A percentile compares a stretch with the other conserved stretches of the same genome.
These are phyloP conservation scores for Phtheirospermum japonicum DNA, from an alignment of 257 asterid genomes.

Conservation along the genomic window DNA sequence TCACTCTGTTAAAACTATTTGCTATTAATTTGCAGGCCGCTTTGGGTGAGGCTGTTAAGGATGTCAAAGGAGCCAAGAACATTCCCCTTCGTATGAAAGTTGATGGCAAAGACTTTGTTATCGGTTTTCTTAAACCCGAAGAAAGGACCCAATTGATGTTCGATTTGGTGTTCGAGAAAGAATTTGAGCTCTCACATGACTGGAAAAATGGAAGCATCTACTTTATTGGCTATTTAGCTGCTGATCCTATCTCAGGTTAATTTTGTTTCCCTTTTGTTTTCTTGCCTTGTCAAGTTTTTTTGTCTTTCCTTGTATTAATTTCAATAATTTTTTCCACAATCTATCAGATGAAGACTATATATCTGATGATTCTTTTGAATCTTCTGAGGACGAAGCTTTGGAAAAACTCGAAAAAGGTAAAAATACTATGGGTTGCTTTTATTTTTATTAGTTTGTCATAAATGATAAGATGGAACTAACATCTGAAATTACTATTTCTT, in stretches of 20 bases:
- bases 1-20: not conserved
- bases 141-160: slow-evolving; percentile 53
- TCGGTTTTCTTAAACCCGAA: slow-evolving; percentile 58
- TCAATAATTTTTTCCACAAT: too few relatives aligned
- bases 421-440: too few relatives aligned
- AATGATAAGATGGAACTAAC: not conserved
- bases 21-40: slow-evolving; percentile 44
- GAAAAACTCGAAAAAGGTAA: too few relatives aligned
- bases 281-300: too few relatives aligned
- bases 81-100: slow-evolving; percentile 48
- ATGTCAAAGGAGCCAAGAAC: slow-evolving; percentile 37
- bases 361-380: too few relatives aligned
- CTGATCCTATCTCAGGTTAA: slow-evolving; percentile 35
- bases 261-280: too few relatives aligned
- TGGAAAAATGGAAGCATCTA: slow-evolving; percentile 60
- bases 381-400: too few relatives aligned
- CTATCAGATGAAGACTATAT: too few relatives aligned
- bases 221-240: slow-evolving; percentile 54
- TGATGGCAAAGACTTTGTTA: slow-evolving; percentile 32
- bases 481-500: not conserved
- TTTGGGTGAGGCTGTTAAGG: slow-evolving; percentile 55
- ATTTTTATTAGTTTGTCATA: not conserved
- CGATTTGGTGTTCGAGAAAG: slow-evolving; percentile 63
- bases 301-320: not conserved
- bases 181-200: slow-evolving; percentile 80